These are phyloP conservation scores for Sporobolomyces pararoseus DNA, from an alignment of 768 basidiomycete species.

Conservation along the genomic window DNA sequence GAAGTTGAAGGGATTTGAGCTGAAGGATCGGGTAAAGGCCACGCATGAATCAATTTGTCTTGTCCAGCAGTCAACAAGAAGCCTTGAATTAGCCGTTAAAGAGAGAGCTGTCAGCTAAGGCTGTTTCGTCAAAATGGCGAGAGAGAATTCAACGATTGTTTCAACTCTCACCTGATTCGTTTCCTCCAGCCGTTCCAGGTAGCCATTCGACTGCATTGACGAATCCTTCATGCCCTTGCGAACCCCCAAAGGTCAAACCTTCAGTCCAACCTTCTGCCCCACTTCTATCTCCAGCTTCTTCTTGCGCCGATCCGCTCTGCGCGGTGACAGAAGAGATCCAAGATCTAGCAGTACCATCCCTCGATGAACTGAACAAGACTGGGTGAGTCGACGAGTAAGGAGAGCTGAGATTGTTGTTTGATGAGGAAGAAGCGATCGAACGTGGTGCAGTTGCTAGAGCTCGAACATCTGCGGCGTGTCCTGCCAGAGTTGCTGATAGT, in stretches of 20 bases:
- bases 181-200: neutral
- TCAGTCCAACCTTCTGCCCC: constrained; percentile 27
- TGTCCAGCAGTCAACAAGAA: constrained; percentile 83
- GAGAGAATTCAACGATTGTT: neutral
- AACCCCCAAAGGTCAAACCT: neutral
- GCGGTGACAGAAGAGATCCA: constrained; percentile 11
- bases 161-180: constrained; percentile 18
- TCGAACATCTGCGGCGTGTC: constrained; percentile 37
- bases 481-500: constrained; percentile 34
- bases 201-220: constrained; percentile 41
- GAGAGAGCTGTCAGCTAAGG: too few relatives aligned
- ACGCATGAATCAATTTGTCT: constrained; percentile 81
- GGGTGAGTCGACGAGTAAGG: neutral
- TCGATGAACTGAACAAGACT: constrained; percentile 28
- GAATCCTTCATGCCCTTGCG: constrained; percentile 32
- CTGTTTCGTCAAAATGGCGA: neutral
- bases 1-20: constrained; percentile 57
- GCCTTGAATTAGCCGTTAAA: constrained; percentile 53
- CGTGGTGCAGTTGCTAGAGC: constrained; percentile 13
- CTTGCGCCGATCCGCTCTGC: neutral
- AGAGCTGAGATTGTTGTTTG: neutral
- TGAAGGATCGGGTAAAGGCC: constrained; percentile 45
- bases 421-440: neutral
- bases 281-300: neutral
- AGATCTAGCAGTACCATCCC: constrained; percentile 29